Base-by-base conservation (phyloP, 495 filamentous ascomycete genomes). In the Penicillium egyptiacum region DNA sequence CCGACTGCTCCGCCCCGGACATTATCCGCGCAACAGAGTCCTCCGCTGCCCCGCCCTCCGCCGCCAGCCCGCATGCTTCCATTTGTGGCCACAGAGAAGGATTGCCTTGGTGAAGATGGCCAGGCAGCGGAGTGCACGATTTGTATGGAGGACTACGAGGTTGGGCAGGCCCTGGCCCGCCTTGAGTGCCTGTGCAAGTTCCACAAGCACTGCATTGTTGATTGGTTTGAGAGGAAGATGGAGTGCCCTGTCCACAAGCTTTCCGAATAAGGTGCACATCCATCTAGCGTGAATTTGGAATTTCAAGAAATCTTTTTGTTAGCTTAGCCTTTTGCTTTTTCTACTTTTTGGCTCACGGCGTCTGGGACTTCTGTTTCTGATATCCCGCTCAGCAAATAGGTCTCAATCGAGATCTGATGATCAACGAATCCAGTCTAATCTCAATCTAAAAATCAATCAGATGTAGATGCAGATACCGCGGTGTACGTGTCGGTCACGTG, bases 181-280 rank as follows among this genome's bases (percentile, higher is more conserved):
- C 74, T 98, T 56, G 91, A 96, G 73, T 98, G 95, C 70, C 74
- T 96, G 56, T 98, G 94, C 72, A 88, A 92, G 54, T 98, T 97
- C 70, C 95, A 98, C 69, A 77, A 84, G 64, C 69, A 79, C 45
- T 88, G 88, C 60, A 87, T 89, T 50, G 71, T 75, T 26, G 75
- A 74, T 54, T 83, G 81, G 81, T 83, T 82, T 50, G 76, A 76
- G 50, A 64, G 75, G 57, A 82, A 80, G 68, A 74, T 69, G 49
- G 77, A 81, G 70, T 83, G 81, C 56, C 81, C 81, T 8, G 76
- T 81, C 45, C 81, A 83, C 64, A 78, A 79, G 46, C 58, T 77
- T 22, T 73, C 68, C 20, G 76, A 59, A 23, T 4, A 17, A 14
- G 25, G 6, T 28, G 35, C 47, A 51, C 50, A 43, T 42, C 43